Evolutionary conservation across 257 asterid species (phyloP), one percentile per base, ranked within the genome.

Genomic region (Solanum okadae): DNA sequence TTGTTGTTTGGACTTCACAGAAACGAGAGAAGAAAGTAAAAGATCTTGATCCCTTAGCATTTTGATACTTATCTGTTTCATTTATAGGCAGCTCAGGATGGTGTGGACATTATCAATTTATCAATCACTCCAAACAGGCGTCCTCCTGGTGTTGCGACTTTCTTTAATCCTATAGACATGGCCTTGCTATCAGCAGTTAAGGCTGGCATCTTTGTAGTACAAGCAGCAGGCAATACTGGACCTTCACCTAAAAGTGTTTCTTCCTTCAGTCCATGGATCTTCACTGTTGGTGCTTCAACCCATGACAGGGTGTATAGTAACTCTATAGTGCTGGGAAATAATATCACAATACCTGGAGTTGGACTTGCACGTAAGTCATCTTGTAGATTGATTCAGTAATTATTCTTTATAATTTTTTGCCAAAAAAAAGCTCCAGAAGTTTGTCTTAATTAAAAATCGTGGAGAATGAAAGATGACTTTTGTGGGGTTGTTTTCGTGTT

Each of bases 181-280:
- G 99, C 99, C 82, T 91, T 97, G 88, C 92, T 97, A 23, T 96
- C 98, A 71, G 98, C 99, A 15, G 93, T 95, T 38, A 97, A 93
- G 91, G 89, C 93, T 0, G 98, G 98, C 61, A 97, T 97, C 63
- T 97, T 96, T 90, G 98, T 94, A 14, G 96, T 97, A 22, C 99
- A 97, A 90, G 99, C 99, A 78, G 99, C 99, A 52, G 99, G 99
- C 79, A 97, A 97, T 89, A 96, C 99, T 3, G 99, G 99, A 75
- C 99, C 99, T 27, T 92, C 99, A 5, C 99, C 99, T 10, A 94
- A 92, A 93, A 97, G 99, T 91, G 88, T 96, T 9, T 93, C 95
- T 44, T 97, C 99, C 52, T 97, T 94, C 72, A 97, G 99, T 89
- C 99, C 99, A 14, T 97, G 99, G 99, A 97, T 97, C 88, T 97